Evolutionary conservation across 2,329 filamentous ascomycete genomes (phyloP).

Genomic region (Fusarium miscanthi): DNA sequence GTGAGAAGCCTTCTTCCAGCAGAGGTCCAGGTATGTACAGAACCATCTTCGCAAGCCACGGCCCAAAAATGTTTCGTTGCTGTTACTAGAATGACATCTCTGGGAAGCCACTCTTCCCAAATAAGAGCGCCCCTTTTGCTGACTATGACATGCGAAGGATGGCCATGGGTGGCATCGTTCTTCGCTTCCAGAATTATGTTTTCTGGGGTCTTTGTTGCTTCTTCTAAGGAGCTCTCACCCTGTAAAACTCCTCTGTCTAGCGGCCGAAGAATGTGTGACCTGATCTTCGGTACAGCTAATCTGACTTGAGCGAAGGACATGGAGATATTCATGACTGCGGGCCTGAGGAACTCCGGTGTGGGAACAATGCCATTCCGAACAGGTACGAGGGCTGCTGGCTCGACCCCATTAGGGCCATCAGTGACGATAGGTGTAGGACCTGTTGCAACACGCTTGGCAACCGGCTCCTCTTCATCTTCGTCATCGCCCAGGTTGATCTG

Average conservation of each 20-base stretch:
- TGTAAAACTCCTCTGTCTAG: conserved; percentile 74
- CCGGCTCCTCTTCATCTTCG: conserved; percentile 76
- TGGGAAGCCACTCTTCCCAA: conserved; percentile 94
- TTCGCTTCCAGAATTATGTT: conserved; percentile 88
- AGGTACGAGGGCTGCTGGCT: conserved; percentile 75
- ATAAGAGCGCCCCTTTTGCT: conserved; percentile 82
- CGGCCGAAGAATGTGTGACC: conserved; percentile 83
- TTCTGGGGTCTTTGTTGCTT: conserved; percentile 71
- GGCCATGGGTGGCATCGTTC: conserved; percentile 80
- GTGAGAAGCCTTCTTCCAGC: conserved; percentile 88
- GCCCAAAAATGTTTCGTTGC: conserved; percentile 94
- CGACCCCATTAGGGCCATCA: conserved; percentile 81
- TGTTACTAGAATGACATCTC: conserved; percentile 87
- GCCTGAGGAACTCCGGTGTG: conserved; percentile 86
- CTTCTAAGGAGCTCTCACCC: conserved; percentile 65
- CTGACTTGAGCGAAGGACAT: conserved; percentile 85
- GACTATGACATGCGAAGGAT: conserved; percentile 86
- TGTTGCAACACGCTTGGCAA: conserved; percentile 64
- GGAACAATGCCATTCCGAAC: conserved; percentile 70
- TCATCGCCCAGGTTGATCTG: conserved; percentile 79
- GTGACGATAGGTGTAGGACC: conserved; percentile 80
- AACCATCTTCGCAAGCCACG: conserved; percentile 92
- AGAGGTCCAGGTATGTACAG: conserved; percentile 90
- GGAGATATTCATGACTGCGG: conserved; percentile 85
- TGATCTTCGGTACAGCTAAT: conserved; percentile 86